Conservation (phyloP, 352 stramenopile genomes). For the Phytopythium boreale region DNA sequence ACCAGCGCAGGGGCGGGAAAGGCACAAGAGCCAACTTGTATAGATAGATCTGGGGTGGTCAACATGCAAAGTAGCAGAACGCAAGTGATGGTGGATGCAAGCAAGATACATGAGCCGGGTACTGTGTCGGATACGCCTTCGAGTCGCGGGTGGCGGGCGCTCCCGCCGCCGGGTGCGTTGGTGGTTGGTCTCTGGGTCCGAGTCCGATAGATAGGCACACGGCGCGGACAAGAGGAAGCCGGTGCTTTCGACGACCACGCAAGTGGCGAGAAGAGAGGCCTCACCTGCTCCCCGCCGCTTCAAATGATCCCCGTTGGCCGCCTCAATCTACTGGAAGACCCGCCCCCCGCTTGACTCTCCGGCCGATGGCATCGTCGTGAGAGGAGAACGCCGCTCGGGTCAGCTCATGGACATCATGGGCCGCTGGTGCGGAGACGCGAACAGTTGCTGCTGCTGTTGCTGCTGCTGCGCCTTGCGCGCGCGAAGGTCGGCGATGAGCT, state of each 20-base stretch:
- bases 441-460: slow-evolving; percentile 20
- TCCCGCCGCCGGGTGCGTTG: background rate
- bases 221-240: background rate
- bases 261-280: background rate
- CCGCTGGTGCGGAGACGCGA: slow-evolving; percentile 14
- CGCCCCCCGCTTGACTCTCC: background rate
- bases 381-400: background rate
- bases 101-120: background rate
- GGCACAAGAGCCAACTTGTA: slow-evolving; percentile 1
- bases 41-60: background rate
- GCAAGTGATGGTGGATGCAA: background rate
- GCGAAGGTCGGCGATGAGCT: slow-evolving; percentile 75
- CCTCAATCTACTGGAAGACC: background rate
- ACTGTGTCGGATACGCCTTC: background rate
- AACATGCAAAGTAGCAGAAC: background rate
- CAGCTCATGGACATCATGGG: slow-evolving; percentile 45
- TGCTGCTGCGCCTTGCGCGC: slow-evolving; percentile 46
- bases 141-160: background rate
- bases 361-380: background rate
- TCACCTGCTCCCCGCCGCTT: background rate
- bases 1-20: background rate
- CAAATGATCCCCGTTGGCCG: background rate
- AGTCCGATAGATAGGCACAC: slow-evolving; percentile 5
- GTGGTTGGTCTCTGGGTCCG: slow-evolving; percentile 3
- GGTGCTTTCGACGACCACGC: background rate